Base-by-base conservation (phyloP, 1,284 basidiomycete species). In the Boletus nobilissimus region DNA sequence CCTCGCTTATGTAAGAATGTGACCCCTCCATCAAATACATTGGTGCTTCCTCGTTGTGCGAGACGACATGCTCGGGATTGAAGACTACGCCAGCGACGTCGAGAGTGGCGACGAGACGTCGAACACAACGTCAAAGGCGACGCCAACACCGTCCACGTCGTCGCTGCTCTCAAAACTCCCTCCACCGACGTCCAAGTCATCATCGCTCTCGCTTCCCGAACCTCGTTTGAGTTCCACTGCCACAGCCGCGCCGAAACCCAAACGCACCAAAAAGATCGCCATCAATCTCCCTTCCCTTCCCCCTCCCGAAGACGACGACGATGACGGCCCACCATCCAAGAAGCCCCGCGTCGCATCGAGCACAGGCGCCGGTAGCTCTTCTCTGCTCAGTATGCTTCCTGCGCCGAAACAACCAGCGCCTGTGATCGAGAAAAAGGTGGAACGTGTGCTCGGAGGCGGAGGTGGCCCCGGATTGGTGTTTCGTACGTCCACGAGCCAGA, bases 381-480 rank as follows among this genome's bases (percentile, higher is more conserved):
- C 92, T 5, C 84, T 96, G 67, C 83, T 96, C 39, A 90, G 90
- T 5, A 95, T 95, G 92, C 88, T 96, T 16, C 95, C 95, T 68
- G 91, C 92, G 1, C 95, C 94, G 9, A 95, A 93, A 85, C 89
- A 90, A 80, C 84, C 88, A 16, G 83, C 86, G 34, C 86, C 89
- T 5, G 74, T 80, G 48, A 72, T 80, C 36, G 71, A 76, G 77
- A 84, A 82, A 66, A 80, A 81, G 72, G 72, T 70, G 29, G 88
- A 92, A 78, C 88, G 92, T 60, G 90, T 94, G 19, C 88, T 96
- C 11, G 94, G 94, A 10, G 91, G 90, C 16, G 93, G 94, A 18
- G 86, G 87, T 51, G 90, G 91, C 1, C 90, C 90, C 29, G 91
- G 92, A 5, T 83, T 94, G 11, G 89, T 91, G 29, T 94, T 94